phyloP scores from a whole-genome alignment of 371 early-diverging fungal genomes.

The Zopfochytrium polystomum region DNA sequence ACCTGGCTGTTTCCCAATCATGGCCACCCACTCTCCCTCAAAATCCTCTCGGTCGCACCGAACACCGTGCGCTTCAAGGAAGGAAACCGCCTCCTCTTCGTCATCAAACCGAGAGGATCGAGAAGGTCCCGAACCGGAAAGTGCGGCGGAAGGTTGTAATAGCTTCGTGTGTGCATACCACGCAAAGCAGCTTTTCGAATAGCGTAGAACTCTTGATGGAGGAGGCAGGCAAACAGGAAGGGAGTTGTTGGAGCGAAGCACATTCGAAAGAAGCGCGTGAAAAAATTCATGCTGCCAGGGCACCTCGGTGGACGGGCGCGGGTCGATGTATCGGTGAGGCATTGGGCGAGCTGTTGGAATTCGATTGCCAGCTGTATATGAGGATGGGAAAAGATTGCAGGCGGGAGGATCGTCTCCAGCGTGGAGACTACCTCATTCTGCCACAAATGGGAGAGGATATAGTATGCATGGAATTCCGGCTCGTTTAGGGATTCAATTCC shows the following conservation, averaged over 20 bases:
- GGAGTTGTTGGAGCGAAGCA: conserved; percentile 58
- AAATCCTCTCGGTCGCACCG: conserved; percentile 4
- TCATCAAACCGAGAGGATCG: conserved; percentile 57
- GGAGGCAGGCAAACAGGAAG: conserved; percentile 71
- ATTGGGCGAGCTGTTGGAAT: conserved; percentile 58
- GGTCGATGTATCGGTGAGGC: conserved; percentile 38
- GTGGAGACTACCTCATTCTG: conserved; percentile 60
- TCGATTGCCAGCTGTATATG: conserved; percentile 63
- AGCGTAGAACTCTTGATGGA: conserved; percentile 68
- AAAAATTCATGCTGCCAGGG: conserved; percentile 64
- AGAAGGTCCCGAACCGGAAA: conserved; percentile 49
- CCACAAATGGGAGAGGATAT: conserved; percentile 68
- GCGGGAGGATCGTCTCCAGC: conserved; percentile 55
- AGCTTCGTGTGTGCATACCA: conserved; percentile 66
- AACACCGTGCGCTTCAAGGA: conserved; percentile 35
- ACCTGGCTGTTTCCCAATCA: conserved; percentile 23
- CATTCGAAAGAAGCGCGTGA: conserved; percentile 64
- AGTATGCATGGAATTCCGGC: conserved; percentile 85
- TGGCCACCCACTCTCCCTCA: conserved; percentile 24
- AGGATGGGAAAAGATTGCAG: conserved; percentile 48
- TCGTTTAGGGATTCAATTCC: conserved; percentile 67
- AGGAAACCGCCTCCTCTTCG: conserved; percentile 43
- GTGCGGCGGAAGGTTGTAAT: conserved; percentile 45
- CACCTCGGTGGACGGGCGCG: no score
- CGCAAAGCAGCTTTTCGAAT: conserved; percentile 72